Evolutionary conservation across 345 rosid genomes (phyloP), one percentile per base, ranked within the genome.

Genomic region (Camelina hispida): DNA sequence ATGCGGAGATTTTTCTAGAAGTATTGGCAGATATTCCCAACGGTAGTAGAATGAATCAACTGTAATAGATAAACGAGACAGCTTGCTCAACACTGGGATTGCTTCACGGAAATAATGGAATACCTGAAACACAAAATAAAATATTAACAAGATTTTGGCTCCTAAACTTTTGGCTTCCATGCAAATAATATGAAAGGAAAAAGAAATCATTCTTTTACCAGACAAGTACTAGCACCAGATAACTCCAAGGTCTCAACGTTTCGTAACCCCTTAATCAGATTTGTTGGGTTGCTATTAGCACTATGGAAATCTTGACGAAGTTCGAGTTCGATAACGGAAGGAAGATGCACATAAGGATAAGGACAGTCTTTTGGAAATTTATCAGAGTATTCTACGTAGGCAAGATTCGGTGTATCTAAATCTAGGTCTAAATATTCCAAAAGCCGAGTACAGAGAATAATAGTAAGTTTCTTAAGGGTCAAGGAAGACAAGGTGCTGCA

Each of bases 221-320:
- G 1, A n/a, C 15, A 25, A 55, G 63, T 40, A 23, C 2, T 0
- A 28, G 30, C 30, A 28, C 3, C 14, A 12, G 25, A 42, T 55
- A 55, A 25, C 9, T 55, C 53, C 53, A 68, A 55, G 43, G 56
- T 10, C 50, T 55, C 42, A 43, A 55, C 73, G 56, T 55, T 54
- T 28, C 8, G 13, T 18, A 55, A 12, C 30, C 54, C 72, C 14
- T 68, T 28, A 2, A 68, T 55, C 25, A 68, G 63, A 55, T 55
- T 68, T 55, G 30, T 40, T 55, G 63, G 54, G 43, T 16, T 12
- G 62, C 16, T 10, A 34, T 34, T 6, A 18, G 1, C 11, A 59
- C 0, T 3, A 56, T 0, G 2, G 15, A 14, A 0, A 56, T 14
- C 0, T 11, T 18, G 38, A 34, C 8, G 5, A 4, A 66, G 70